phyloP scores from a whole-genome alignment of 2,329 filamentous ascomycete species.

The Cyphellophora europaea region DNA sequence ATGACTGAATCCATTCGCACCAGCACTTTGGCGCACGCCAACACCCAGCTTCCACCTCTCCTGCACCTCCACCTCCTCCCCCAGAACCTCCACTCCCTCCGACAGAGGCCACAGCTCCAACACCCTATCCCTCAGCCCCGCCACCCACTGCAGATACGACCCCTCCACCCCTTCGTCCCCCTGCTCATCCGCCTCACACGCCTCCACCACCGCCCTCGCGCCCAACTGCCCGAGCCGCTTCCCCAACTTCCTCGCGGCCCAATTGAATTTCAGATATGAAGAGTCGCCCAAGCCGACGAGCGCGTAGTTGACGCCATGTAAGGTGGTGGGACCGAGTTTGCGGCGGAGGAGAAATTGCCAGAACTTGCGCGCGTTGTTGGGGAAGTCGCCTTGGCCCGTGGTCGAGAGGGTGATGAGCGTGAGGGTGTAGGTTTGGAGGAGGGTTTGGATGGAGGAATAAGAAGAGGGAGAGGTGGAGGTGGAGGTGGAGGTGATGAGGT shows the following conservation, averaged over 20 bases:
- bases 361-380: constrained; percentile 68
- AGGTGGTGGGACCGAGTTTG: constrained; percentile 62
- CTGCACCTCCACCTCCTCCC: background rate
- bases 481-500: constrained; percentile 17
- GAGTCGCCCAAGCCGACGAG: constrained; percentile 90
- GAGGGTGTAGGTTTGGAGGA: constrained; percentile 26
- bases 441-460: constrained; percentile 5
- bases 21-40: background rate
- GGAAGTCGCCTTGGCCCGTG: constrained; percentile 89
- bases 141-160: constrained; percentile 68
- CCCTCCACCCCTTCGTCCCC: constrained; percentile 85
- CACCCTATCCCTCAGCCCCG: constrained; percentile 57
- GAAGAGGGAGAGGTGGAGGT: constrained; percentile 1
- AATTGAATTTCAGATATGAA: constrained; percentile 94
- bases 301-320: constrained; percentile 63
- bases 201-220: constrained; percentile 62
- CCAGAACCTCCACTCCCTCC: constrained; percentile 49
- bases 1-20: too few species aligned
- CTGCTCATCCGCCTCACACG: constrained; percentile 86
- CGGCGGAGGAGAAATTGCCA: constrained; percentile 80
- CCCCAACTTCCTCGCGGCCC: constrained; percentile 78
- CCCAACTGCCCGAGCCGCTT: constrained; percentile 78
- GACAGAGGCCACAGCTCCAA: constrained; percentile 62
- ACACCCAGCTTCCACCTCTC: background rate
- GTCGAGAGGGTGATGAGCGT: constrained; percentile 75